Evolutionary conservation across 2,329 filamentous ascomycete species (phyloP).

Genomic region (Cladophialophora exuberans): DNA sequence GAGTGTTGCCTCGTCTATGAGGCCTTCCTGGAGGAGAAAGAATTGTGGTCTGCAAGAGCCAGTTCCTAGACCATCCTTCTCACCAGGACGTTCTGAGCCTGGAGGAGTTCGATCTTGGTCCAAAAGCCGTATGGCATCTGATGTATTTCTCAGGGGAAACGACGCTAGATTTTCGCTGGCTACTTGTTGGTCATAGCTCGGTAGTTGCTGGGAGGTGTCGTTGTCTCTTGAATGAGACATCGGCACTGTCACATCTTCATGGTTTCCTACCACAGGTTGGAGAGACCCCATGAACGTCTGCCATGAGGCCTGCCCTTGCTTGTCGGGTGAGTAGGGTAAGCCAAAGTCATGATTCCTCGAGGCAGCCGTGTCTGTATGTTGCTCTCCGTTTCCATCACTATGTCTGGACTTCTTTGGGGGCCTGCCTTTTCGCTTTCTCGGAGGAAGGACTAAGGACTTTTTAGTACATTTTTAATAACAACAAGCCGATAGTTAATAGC

Average conservation of each 20-base stretch:
- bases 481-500: neutral
- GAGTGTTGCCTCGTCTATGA: constrained; percentile 16
- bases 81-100: neutral
- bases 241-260: neutral
- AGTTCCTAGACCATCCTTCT: neutral
- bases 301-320: constrained; percentile 1
- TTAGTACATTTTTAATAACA: neutral
- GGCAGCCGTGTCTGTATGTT: neutral
- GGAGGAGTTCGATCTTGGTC: constrained; percentile 15
- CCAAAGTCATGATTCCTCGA: neutral
- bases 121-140: constrained; percentile 21
- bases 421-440: constrained; percentile 16
- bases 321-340: neutral
- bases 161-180: constrained; percentile 15
- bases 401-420: constrained; percentile 12
- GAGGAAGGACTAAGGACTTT: constrained; percentile 8
- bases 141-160: constrained; percentile 22
- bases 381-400: neutral
- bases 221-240: neutral
- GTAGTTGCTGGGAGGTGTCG: neutral
- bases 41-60: constrained; percentile 14
- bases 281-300: constrained; percentile 9
- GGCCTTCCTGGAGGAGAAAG: constrained; percentile 19
- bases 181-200: constrained; percentile 15
- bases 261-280: constrained; percentile 1